Percentiles rank a stretch among this genome's conserved stretches.
Conservation (phyloP, 192 early-diverging fungal species). For the Haplosporangium gracile region DNA sequence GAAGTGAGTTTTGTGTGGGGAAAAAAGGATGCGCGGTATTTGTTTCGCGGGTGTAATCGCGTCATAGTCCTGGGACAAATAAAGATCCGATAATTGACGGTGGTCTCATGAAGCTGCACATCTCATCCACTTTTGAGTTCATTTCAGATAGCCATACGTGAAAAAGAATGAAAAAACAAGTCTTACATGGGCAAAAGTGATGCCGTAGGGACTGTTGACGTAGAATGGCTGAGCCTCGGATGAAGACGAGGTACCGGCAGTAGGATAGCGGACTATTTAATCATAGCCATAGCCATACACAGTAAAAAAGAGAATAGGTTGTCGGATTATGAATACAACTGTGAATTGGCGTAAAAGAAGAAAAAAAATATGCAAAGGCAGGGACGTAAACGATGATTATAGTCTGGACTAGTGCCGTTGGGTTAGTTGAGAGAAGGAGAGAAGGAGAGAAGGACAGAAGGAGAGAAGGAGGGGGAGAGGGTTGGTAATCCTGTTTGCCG, state of each 20-base stretch:
- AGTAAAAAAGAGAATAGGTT: not conserved
- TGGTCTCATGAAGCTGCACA: conserved; percentile 1
- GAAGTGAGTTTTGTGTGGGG: not conserved
- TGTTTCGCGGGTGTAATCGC: not conserved
- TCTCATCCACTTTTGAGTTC: not conserved
- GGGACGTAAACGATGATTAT: not conserved
- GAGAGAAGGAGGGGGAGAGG: not conserved
- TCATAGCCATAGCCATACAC: not conserved
- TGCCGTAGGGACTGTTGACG: conserved; percentile 99
- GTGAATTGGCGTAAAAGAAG: not conserved
- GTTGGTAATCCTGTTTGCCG: not conserved
- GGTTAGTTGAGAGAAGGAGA: not conserved
- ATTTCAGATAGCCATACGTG: not conserved
- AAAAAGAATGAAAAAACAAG: not conserved
- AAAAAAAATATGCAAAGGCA: conserved; percentile 10
- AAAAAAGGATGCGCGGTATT: not conserved
- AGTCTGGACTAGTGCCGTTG: not conserved
- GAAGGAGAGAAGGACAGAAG: not conserved
- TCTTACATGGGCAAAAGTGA: conserved; percentile 91
- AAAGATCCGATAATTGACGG: conserved; percentile 2
- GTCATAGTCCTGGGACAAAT: not conserved
- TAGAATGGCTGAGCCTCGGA: conserved; percentile 99
- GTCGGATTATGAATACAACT: not conserved
- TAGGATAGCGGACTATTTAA: conserved; percentile 92
- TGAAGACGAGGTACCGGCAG: conserved; percentile 94